Base-by-base conservation (phyloP, 768 basidiomycete genomes). In the Auricularia heimuer region DNA sequence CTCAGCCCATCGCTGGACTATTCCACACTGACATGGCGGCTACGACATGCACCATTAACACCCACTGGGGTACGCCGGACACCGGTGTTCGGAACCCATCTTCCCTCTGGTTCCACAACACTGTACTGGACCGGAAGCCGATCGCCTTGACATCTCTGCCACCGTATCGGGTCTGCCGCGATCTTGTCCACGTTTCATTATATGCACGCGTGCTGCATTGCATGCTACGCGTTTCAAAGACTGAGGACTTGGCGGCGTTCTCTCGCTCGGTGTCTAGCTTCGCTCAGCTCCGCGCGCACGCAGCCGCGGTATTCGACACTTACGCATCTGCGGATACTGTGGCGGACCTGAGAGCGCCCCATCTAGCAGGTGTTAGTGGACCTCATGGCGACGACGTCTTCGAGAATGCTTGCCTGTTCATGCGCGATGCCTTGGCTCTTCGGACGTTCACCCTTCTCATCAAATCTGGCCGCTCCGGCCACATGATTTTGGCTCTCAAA, bases 21-120 rank as follows among this genome's bases (percentile, higher is more conserved):
- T 79, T 79, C 67, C 79, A 80, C 65, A 70, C 62, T 8, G 75
- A 78, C 64, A 76, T 78, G 29, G 72, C 75, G 2, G 74, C 75
- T 36, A 65, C 69, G 6, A 71, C 70, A 42, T 76, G 76, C 0
- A 45, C 72, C 2, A 54, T 80, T 3, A 62, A 72, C 4, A 74
- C 68, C 0, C 77, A 78, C 66, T 78, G 65, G 54, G 79, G 77
- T 3, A 69, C 71, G n/a, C 69, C 74, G 0, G 44, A 68, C 29
- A 63, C 69, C 24, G 73, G 73, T 2, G 36, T 67, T 3, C 68
- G 71, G 4, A 75, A 76, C 45, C 79, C 78, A 24, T 73, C 71
- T 1, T 75, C 69, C 0, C 72, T 79, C 3, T 51, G 64, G 2
- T 78, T 74, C 63, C 76, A 78, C 63, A 79, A 78, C 68, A 73